Conservation (phyloP, 108 stramenopile species). For the Chaetoceros tenuissimus region DNA sequence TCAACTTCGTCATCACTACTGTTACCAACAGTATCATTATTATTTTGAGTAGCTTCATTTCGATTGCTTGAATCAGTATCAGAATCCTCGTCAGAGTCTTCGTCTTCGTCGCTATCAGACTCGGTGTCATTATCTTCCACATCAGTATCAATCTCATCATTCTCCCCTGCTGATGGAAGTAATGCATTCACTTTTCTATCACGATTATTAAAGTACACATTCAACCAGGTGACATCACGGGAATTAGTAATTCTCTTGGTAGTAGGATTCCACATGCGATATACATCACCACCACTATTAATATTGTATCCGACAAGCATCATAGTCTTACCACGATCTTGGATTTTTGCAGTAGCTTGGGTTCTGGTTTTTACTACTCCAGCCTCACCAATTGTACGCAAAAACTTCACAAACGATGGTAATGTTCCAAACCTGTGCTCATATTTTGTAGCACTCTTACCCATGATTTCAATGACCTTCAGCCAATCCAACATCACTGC, state of each 20-base stretch:
- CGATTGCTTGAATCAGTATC: neutral
- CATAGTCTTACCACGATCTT: constrained; percentile 7
- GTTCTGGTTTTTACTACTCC: constrained; percentile 11
- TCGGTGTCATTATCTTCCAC: constrained; percentile 3
- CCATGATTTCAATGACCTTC: constrained; percentile 6
- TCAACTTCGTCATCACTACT: neutral
- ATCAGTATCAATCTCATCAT: neutral
- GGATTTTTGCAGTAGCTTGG: constrained; percentile 8
- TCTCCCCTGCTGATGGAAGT: neutral
- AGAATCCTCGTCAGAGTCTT: constrained; percentile 4
- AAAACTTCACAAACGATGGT: neutral
- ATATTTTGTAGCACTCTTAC: neutral
- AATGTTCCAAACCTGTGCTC: constrained; percentile 2
- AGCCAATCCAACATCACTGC: constrained; percentile 16
- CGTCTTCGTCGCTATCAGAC: neutral
- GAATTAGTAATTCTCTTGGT: constrained; percentile 10
- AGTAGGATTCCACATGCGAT: constrained; percentile 17
- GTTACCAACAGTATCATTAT: too few species aligned
- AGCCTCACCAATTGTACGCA: constrained; percentile 15
- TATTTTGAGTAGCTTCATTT: constrained; percentile 4
- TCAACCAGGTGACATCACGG: constrained; percentile 29
- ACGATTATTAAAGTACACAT: too few species aligned
- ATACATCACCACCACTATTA: constrained; percentile 9
- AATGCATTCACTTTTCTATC: constrained; percentile 1
- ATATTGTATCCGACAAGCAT: constrained; percentile 24